A percentile compares a stretch with the other conserved stretches of the same genome.
phyloP scores from a whole-genome alignment of 805 yeast genomes.

The Hanseniaspora taiwanica region DNA sequence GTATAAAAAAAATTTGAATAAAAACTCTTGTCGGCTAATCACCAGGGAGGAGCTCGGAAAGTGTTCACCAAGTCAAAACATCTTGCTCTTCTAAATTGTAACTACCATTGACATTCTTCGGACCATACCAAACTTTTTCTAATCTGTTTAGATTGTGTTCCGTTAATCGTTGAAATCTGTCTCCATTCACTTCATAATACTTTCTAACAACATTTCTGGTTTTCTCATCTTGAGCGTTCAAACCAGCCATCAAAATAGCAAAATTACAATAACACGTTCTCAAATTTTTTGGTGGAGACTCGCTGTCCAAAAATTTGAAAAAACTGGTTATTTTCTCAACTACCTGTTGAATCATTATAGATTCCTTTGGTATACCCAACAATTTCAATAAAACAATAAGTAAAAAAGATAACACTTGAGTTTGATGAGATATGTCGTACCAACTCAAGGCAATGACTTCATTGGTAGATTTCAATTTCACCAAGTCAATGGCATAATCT shows the following conservation, averaged over 20 bases:
- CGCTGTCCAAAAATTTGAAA: constrained; percentile 21
- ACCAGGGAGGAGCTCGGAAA: constrained; percentile 1
- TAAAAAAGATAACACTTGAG: constrained; percentile 23
- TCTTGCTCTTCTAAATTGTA: constrained; percentile 23
- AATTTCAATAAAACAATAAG: constrained; percentile 21
- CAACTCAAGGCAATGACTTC: constrained; percentile 23
- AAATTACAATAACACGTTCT: constrained; percentile 26
- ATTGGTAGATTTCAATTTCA: constrained; percentile 14
- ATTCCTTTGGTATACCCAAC: constrained; percentile 22
- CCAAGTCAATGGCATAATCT: constrained; percentile 24
- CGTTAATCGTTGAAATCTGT: constrained; percentile 20
- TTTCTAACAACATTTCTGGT: constrained; percentile 19
- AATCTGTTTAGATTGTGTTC: constrained; percentile 22
- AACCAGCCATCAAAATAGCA: constrained; percentile 24
- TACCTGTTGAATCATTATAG: constrained; percentile 22
- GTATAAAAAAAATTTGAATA: too few relatives aligned
- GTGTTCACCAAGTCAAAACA: constrained; percentile 20
- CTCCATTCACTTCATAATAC: constrained; percentile 21
- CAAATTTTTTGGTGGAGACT: constrained; percentile 23
- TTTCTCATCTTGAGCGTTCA: constrained; percentile 23
- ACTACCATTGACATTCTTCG: constrained; percentile 9
- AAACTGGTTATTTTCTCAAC: constrained; percentile 21
- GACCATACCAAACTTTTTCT: constrained; percentile 21
- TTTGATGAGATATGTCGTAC: constrained; percentile 27
- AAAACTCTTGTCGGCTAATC: not conserved